phyloP scores from a whole-genome alignment of 2,329 filamentous ascomycete genomes.

The Colletotrichum destructivum region DNA sequence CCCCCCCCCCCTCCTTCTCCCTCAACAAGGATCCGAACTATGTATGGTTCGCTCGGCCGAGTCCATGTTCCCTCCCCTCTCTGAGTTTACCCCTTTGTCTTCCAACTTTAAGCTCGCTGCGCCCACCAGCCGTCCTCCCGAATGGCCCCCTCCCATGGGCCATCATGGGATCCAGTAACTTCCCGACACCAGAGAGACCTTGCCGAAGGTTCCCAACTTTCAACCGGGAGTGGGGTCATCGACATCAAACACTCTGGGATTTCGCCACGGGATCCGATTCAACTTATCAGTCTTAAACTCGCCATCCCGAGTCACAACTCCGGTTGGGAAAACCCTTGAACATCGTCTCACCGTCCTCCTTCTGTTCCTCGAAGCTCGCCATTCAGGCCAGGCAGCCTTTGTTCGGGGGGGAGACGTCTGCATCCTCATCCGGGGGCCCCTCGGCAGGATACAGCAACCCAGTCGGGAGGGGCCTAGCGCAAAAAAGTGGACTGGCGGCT shows the following conservation, averaged over 20 bases:
- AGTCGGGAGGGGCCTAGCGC: neutral
- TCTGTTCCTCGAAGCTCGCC: neutral
- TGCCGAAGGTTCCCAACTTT: neutral
- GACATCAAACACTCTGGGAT: neutral
- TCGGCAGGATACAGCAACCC: neutral
- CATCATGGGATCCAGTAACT: neutral
- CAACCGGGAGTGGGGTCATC: neutral
- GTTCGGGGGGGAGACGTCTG: neutral
- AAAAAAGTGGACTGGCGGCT: neutral
- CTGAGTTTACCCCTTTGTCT: neutral
- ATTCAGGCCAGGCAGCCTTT: neutral
- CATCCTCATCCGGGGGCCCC: neutral
- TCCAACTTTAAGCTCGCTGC: neutral
- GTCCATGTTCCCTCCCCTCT: neutral
- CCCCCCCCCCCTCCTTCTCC: neutral
- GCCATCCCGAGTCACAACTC: neutral
- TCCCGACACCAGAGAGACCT: neutral
- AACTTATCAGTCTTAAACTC: neutral
- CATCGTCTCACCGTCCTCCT: neutral
- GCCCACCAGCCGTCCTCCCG: neutral
- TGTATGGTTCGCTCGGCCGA: constrained; percentile 25
- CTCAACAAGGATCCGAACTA: constrained; percentile 19
- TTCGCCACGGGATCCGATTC: neutral
- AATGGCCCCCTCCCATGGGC: neutral
- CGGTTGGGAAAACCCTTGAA: neutral